These are phyloP conservation scores for Aspergillus heteromorphus DNA, from an alignment of 495 filamentous ascomycete genomes.

Conservation along the genomic window DNA sequence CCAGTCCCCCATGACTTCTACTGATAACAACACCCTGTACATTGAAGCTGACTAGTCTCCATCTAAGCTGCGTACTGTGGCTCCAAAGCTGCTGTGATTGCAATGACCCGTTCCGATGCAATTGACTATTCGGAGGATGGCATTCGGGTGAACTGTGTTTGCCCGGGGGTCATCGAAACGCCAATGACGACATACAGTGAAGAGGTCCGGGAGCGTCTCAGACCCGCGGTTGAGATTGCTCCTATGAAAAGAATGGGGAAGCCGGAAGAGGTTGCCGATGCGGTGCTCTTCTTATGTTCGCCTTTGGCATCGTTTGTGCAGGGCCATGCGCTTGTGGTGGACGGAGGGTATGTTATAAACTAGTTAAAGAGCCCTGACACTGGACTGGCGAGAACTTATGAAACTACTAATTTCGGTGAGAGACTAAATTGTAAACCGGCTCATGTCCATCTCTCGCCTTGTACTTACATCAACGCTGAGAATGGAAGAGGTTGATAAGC, in stretches of 20 bases:
- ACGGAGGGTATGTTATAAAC: conserved; percentile 48
- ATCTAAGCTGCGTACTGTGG: conserved; percentile 40
- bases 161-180: conserved; percentile 48
- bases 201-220: conserved; percentile 29
- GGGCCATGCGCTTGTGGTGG: conserved; percentile 47
- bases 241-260: conserved; percentile 49
- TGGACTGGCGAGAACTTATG: not conserved
- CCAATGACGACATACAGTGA: conserved; percentile 38
- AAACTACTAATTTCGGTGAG: not conserved
- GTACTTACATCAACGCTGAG: too few species aligned
- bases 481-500: too few species aligned
- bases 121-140: conserved; percentile 46
- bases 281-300: conserved; percentile 44
- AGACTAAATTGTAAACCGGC: too few species aligned
- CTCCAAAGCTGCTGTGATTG: conserved; percentile 43
- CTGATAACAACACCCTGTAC: not conserved
- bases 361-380: conserved; percentile 1
- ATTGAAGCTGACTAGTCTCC: conserved; percentile 1
- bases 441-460: too few species aligned
- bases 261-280: conserved; percentile 45
- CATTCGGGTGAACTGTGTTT: conserved; percentile 50
- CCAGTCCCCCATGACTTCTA: not conserved
- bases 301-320: conserved; percentile 46
- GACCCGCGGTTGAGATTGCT: conserved; percentile 37
- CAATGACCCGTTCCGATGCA: conserved; percentile 43